Percentiles rank a stretch among this genome's conserved stretches.
These are phyloP conservation scores for Nepenthes alata DNA, from an alignment of 179 eudicot genomes.

Conservation along the genomic window DNA sequence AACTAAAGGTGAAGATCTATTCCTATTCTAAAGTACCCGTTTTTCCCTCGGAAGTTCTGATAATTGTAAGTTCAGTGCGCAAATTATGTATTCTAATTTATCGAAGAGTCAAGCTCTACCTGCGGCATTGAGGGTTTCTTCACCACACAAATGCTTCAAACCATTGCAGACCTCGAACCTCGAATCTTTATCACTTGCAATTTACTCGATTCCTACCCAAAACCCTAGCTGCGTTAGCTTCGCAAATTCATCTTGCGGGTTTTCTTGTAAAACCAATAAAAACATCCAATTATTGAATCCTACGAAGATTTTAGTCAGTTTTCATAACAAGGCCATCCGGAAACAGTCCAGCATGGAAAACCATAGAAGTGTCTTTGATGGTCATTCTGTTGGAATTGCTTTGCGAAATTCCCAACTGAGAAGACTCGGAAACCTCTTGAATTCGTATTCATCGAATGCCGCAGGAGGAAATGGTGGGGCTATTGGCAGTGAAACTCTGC, in stretches of 20 bases:
- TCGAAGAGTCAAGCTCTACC: constrained; percentile 36
- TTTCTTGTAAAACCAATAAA: constrained; percentile 9
- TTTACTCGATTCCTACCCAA: constrained; percentile 9
- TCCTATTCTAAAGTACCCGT: too few relatives aligned
- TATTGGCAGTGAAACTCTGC: constrained; percentile 18
- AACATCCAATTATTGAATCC: constrained; percentile 7
- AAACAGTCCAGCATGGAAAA: neutral
- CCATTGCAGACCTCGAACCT: constrained; percentile 15
- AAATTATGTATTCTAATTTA: constrained; percentile 21
- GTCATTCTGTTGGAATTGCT: constrained; percentile 9
- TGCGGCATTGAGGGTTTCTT: constrained; percentile 24
- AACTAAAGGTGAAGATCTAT: too few relatives aligned
- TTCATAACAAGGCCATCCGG: neutral
- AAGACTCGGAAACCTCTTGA: constrained; percentile 18
- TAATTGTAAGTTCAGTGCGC: neutral
- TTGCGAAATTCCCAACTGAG: constrained; percentile 8
- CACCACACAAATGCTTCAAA: constrained; percentile 20
- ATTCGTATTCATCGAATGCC: constrained; percentile 9
- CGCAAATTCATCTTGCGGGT: neutral
- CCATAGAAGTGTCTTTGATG: constrained; percentile 3
- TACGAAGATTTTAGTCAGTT: neutral
- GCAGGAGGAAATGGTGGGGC: constrained; percentile 16
- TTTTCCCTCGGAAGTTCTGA: too few relatives aligned
- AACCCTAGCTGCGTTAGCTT: constrained; percentile 6
- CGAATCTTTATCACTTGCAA: constrained; percentile 16